A percentile compares a stretch with the other conserved stretches of the same genome.
phyloP scores from a whole-genome alignment of 805 yeast genomes.

The Tanozyma kutaoensis region DNA sequence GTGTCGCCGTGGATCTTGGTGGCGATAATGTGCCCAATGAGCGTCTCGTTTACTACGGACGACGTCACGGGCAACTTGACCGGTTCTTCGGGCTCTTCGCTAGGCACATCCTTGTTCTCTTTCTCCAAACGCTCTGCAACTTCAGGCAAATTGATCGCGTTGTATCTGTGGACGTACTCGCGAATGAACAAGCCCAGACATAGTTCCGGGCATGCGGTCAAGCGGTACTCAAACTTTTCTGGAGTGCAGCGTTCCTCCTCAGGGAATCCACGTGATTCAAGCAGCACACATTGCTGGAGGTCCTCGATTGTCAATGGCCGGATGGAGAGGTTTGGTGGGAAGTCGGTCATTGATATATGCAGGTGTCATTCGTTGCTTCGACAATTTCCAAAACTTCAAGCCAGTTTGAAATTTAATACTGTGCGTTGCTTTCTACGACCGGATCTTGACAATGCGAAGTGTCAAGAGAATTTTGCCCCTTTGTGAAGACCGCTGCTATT shows the following conservation, averaged over 20 bases:
- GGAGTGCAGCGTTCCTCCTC: conserved; percentile 52
- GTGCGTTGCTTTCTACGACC: too few relatives aligned
- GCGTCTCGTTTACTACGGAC: conserved; percentile 41
- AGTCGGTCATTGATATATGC: conserved; percentile 67
- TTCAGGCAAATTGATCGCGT: conserved; percentile 27
- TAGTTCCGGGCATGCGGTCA: conserved; percentile 78
- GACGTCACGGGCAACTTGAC: conserved; percentile 33
- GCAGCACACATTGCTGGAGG: conserved; percentile 39
- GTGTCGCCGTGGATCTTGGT: conserved; percentile 46
- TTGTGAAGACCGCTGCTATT: too few relatives aligned
- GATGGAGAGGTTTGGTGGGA: conserved; percentile 44
- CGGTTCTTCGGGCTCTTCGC: conserved; percentile 11
- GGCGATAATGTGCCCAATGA: conserved; percentile 72
- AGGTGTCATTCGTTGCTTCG: too few relatives aligned
- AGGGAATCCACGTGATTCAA: conserved; percentile 63
- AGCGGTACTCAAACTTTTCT: conserved; percentile 55
- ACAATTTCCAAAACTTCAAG: too few relatives aligned
- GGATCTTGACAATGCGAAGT: too few relatives aligned
- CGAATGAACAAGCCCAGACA: conserved; percentile 80
- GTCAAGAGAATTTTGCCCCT: too few relatives aligned
- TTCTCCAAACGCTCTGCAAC: conserved; percentile 21
- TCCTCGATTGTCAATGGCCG: conserved; percentile 67
- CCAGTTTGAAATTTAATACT: too few relatives aligned
- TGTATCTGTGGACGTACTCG: conserved; percentile 37
- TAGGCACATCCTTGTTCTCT: conserved; percentile 6